Base-by-base conservation (phyloP, 2,329 filamentous ascomycete species). In the Venturia pyrina region DNA sequence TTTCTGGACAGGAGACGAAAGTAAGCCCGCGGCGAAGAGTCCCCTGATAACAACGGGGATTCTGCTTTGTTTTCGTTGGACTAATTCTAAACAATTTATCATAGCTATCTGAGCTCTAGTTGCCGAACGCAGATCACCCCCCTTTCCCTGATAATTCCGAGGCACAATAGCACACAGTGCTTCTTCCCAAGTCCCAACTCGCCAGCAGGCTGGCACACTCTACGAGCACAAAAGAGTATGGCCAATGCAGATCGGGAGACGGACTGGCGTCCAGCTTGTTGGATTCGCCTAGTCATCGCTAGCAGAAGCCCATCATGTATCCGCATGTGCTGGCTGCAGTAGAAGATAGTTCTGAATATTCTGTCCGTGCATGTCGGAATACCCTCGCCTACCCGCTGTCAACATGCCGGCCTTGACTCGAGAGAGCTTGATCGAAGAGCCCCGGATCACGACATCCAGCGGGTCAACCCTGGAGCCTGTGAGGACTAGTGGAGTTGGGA, bases 271-370 rank as follows among this genome's bases (percentile, higher is more conserved):
- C 53, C 53, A 59, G 15, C 19, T 17, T 37, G 7, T 32, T 59
- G 53, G 53, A 59, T 21, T 17, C 15, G 53, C 32, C 53, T 37
- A 59, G 53, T 53, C 48, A 10, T 37, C 17, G 24, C 50, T 59
- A 57, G 50, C 50, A 57, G 6, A 56, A 56, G 50, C 48, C 48
- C n/a, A 28, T 32, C 50, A 56, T 56, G 50, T 8, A 57, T 57
- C 53, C 53, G 53, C 50, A 56, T 56, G 50, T 53, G 50, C 50
- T 32, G 53, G 28, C 53, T 59, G 53, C 53, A 59, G 15, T 15
- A 40, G 6, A 53, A 28, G n/a, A 53, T 53, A 11, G 48, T 24
- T 53, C 8, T 53, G 48, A 24, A 53, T 28, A 53, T 13, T 10
- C n/a, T 53, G 48, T 53, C 48, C 13, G 21, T 57, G 50, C 50